Conservation (phyloP, 192 early-diverging fungal genomes). For the Backusella macrospora region DNA sequence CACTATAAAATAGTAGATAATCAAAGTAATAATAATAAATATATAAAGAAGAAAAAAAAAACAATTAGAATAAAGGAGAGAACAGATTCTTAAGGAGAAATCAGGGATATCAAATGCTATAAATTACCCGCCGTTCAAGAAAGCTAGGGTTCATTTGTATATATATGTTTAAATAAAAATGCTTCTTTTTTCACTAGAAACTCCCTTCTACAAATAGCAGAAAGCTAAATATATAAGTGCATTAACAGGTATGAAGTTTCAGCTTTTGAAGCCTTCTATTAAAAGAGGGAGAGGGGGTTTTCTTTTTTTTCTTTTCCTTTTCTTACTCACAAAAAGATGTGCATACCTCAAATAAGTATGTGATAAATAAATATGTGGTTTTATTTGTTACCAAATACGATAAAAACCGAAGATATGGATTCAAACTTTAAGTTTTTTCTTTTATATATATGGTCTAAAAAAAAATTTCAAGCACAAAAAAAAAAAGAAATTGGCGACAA, state of each 20-base stretch:
- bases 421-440: background rate
- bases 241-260: slow-evolving; percentile 2
- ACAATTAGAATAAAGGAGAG: background rate
- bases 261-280: background rate
- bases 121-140: slow-evolving; percentile 6
- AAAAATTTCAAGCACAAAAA: background rate
- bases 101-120: slow-evolving; percentile 5
- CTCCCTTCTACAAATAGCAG: background rate
- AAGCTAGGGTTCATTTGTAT: slow-evolving; percentile 3
- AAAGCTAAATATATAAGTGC: slow-evolving; percentile 2
- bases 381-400: background rate
- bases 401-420: slow-evolving; percentile 4
- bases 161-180: slow-evolving; percentile 14
- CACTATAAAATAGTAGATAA: background rate
- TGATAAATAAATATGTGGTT: background rate
- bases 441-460: too few relatives aligned
- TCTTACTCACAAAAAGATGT: background rate
- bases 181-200: background rate
- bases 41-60: too few relatives aligned
- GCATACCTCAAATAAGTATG: slow-evolving; percentile 8
- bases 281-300: background rate
- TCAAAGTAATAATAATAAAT: too few relatives aligned
- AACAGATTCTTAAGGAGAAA: background rate
- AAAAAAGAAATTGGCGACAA: background rate
- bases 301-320: too few relatives aligned